phyloP scores from a whole-genome alignment of 768 basidiomycete species.

The Mycena indigotica region DNA sequence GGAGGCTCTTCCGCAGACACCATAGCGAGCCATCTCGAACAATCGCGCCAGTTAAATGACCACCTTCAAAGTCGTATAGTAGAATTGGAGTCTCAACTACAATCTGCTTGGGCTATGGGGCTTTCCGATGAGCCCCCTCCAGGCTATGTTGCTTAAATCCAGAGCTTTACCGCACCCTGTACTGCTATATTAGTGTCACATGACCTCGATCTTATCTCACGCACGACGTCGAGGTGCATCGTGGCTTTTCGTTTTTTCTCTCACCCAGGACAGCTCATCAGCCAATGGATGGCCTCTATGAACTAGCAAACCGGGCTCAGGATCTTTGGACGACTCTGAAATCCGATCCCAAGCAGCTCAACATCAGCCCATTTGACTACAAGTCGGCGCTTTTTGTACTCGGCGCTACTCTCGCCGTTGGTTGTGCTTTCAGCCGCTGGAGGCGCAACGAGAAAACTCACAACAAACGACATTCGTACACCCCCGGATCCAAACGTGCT shows the following conservation, averaged over 20 bases:
- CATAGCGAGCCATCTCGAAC: not conserved
- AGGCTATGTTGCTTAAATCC: slow-evolving; percentile 8
- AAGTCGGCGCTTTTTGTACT: not conserved
- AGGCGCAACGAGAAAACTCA: too few species aligned
- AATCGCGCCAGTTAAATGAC: not conserved
- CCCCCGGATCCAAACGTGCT: slow-evolving; percentile 1
- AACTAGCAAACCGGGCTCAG: not conserved
- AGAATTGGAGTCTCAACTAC: slow-evolving; percentile 9
- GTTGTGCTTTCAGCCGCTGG: too few species aligned
- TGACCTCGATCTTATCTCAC: not conserved
- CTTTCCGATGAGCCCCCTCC: slow-evolving; percentile 19
- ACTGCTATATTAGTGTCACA: not conserved
- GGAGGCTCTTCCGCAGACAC: not conserved
- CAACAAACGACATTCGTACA: too few species aligned
- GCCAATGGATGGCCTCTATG: not conserved
- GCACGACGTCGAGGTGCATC: not conserved
- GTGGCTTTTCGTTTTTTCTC: not conserved
- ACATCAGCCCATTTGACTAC: not conserved
- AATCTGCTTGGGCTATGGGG: slow-evolving; percentile 16
- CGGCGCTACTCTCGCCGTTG: too few species aligned
- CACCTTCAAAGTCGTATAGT: slow-evolving; percentile 11
- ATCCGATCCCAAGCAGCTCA: not conserved
- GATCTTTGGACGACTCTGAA: not conserved
- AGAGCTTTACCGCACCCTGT: not conserved
- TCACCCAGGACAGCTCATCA: not conserved